A percentile compares a stretch with the other conserved stretches of the same genome.
phyloP scores from a whole-genome alignment of 2,329 filamentous ascomycete genomes.

The Cercospora sesami region DNA sequence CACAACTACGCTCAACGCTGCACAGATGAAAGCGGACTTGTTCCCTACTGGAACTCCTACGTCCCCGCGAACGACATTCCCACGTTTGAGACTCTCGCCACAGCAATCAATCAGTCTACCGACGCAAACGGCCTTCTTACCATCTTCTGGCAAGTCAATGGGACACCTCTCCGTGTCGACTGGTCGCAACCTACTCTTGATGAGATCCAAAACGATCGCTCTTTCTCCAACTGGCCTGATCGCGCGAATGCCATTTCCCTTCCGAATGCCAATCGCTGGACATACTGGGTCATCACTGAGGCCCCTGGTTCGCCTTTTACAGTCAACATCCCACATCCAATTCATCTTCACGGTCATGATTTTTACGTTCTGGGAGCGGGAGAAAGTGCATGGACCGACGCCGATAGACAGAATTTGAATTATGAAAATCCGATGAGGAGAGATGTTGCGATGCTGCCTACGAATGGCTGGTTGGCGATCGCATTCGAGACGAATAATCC shows the following conservation, averaged over 20 bases:
- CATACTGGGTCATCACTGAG: slow-evolving; percentile 41
- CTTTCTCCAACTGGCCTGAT: slow-evolving; percentile 38
- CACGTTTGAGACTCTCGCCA: slow-evolving; percentile 32
- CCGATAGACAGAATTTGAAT: slow-evolving; percentile 31
- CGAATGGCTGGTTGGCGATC: slow-evolving; percentile 43
- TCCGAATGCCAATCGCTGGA: slow-evolving; percentile 31
- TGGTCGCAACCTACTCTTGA: slow-evolving; percentile 50
- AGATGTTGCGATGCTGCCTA: slow-evolving; percentile 44
- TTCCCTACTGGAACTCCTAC: slow-evolving; percentile 43
- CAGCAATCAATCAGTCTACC: slow-evolving; percentile 35
- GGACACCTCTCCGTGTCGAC: slow-evolving; percentile 45
- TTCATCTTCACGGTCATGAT: slow-evolving; percentile 45
- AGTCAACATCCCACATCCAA: slow-evolving; percentile 38
- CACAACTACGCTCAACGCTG: slow-evolving; percentile 42
- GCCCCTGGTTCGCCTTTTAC: slow-evolving; percentile 32
- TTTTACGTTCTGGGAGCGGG: slow-evolving; percentile 36
- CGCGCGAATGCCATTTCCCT: slow-evolving; percentile 44
- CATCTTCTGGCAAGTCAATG: slow-evolving; percentile 47
- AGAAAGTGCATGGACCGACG: slow-evolving; percentile 32
- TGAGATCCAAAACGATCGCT: slow-evolving; percentile 45
- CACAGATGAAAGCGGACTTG: slow-evolving; percentile 43
- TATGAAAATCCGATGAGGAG: slow-evolving; percentile 44
- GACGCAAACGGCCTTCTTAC: slow-evolving; percentile 33
- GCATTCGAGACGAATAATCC: slow-evolving; percentile 48
- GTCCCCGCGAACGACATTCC: slow-evolving; percentile 37